Conservation (phyloP, 2,329 filamentous ascomycete genomes). For the Raffaelea albimanens region DNA sequence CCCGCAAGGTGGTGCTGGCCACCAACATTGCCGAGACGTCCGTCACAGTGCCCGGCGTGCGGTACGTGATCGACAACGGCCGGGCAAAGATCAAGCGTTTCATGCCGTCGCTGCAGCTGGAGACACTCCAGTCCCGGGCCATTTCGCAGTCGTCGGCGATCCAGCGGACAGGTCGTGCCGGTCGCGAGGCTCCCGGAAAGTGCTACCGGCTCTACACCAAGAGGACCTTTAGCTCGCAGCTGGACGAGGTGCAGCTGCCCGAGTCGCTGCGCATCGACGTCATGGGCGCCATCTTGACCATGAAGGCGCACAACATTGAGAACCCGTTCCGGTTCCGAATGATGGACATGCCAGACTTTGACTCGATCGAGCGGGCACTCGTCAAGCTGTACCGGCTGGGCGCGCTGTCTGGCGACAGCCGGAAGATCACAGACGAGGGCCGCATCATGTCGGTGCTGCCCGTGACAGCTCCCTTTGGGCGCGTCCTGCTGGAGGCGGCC, state of each 20-base stretch:
- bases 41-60: constrained; percentile 86
- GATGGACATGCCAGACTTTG: constrained; percentile 68
- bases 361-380: constrained; percentile 73
- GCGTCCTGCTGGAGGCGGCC: constrained; percentile 73
- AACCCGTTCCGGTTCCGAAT: constrained; percentile 78
- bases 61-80: constrained; percentile 84
- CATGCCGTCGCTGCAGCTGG: constrained; percentile 72
- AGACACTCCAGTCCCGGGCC: constrained; percentile 80
- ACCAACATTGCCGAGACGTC: constrained; percentile 99
- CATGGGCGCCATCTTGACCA: constrained; percentile 74
- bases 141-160: constrained; percentile 92
- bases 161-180: constrained; percentile 83
- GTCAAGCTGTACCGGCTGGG: constrained; percentile 71
- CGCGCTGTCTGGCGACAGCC: too few species aligned
- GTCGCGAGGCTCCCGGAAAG: constrained; percentile 82
- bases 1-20: constrained; percentile 80
- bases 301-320: constrained; percentile 83
- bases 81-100: constrained; percentile 95
- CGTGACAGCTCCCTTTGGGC: constrained; percentile 68
- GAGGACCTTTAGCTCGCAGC: constrained; percentile 56
- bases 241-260: constrained; percentile 61
- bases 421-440: constrained; percentile 59
- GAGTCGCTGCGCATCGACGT: constrained; percentile 90
- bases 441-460: constrained; percentile 74
- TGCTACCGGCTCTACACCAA: constrained; percentile 87